phyloP scores from a whole-genome alignment of 148 eudicot species.

The Vaccinium corymbosum region DNA sequence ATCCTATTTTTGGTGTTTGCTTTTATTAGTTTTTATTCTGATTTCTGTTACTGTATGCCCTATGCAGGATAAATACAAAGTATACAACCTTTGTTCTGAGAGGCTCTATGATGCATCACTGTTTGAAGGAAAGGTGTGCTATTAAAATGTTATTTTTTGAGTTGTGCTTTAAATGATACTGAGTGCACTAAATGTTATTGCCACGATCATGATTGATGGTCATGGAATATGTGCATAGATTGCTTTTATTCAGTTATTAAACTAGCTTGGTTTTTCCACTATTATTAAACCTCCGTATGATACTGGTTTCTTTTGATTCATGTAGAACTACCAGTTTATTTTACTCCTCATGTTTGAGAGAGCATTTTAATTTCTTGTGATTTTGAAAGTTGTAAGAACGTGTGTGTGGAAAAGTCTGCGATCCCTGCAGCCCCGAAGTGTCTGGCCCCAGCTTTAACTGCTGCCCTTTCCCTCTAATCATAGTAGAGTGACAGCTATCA shows the following conservation, averaged over 20 bases:
- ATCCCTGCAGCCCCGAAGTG: too few species aligned
- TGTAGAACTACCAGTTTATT: too few species aligned
- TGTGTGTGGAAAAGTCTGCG: too few species aligned
- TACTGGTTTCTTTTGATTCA: too few species aligned
- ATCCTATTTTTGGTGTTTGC: neutral
- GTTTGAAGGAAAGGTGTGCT: conserved; percentile 94
- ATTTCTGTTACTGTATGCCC: conserved; percentile 39
- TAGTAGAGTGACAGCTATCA: too few species aligned
- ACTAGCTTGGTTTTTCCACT: too few species aligned
- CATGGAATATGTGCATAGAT: neutral
- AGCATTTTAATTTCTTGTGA: too few species aligned
- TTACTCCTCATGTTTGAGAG: too few species aligned
- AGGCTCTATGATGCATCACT: conserved; percentile 96
- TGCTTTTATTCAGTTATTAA: neutral
- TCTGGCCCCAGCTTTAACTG: too few species aligned
- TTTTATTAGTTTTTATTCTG: conserved; percentile 12
- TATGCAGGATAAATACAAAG: conserved; percentile 89
- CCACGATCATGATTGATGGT: neutral
- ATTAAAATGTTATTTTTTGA: neutral
- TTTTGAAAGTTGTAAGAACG: too few species aligned
- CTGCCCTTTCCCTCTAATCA: too few species aligned
- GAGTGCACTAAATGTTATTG: neutral
- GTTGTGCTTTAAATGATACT: conserved; percentile 6
- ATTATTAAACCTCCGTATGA: too few species aligned
- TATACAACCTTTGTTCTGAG: conserved; percentile 98